Percentiles rank a stretch among this genome's conserved stretches.
phyloP scores from a whole-genome alignment of 805 yeast genomes.

The Myxozyma neglecta region DNA sequence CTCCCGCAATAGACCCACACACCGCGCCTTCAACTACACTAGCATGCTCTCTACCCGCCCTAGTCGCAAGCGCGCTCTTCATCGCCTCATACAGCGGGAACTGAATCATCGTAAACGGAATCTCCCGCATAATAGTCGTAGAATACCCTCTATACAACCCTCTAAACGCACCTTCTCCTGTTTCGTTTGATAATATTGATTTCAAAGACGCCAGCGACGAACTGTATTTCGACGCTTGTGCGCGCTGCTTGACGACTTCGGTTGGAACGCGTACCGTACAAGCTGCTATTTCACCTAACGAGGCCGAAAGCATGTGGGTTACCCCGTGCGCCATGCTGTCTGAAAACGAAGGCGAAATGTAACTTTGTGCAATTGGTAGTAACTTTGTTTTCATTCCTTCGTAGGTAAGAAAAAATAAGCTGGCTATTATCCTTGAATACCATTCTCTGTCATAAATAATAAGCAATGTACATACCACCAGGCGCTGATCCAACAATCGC shows the following conservation, averaged over 20 bases:
- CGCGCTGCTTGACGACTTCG: slow-evolving; percentile 91
- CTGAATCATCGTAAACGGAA: slow-evolving; percentile 94
- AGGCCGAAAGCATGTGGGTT: slow-evolving; percentile 84
- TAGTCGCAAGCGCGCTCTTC: slow-evolving; percentile 59
- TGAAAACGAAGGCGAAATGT: not conserved
- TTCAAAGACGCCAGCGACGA: slow-evolving; percentile 68
- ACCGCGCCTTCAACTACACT: slow-evolving; percentile 78
- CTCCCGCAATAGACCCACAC: slow-evolving; percentile 93
- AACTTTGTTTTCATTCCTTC: slow-evolving; percentile 61
- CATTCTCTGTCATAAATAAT: too few relatives aligned
- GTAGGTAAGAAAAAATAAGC: slow-evolving; percentile 78
- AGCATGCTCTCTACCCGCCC: slow-evolving; percentile 45
- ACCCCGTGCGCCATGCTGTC: slow-evolving; percentile 41
- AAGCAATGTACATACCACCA: slow-evolving; percentile 38
- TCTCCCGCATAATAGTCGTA: slow-evolving; percentile 89
- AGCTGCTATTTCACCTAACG: slow-evolving; percentile 88
- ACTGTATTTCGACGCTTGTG: slow-evolving; percentile 67
- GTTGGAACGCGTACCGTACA: slow-evolving; percentile 95
- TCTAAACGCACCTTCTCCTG: slow-evolving; percentile 73
- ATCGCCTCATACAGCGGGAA: slow-evolving; percentile 89
- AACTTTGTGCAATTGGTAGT: slow-evolving; percentile 31
- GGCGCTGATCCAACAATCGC: slow-evolving; percentile 96
- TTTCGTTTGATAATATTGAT: slow-evolving; percentile 57
- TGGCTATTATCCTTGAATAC: slow-evolving; percentile 43
- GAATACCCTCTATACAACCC: slow-evolving; percentile 93